Conservation (phyloP, 1,284 basidiomycete genomes). For the Xerocomus amazonicus region DNA sequence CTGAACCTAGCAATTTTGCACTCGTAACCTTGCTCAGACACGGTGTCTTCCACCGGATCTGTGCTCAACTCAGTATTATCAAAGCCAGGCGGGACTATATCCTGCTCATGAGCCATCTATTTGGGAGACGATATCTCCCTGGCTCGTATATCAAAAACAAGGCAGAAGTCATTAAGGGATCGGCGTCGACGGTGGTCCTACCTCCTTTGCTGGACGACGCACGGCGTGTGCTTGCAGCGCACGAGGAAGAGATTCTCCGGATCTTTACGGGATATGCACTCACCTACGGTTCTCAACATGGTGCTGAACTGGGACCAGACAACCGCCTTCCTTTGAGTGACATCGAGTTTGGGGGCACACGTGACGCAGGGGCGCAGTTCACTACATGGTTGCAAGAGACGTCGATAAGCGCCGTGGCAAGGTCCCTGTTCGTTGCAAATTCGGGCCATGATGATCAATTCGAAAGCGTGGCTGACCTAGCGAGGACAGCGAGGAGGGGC, state of each 20-base stretch:
- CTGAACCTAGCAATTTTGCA: conserved; percentile 67
- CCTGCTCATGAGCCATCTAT: conserved; percentile 54
- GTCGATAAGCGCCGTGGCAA: conserved; percentile 37
- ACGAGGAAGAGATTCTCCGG: conserved; percentile 48
- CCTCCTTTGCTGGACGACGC: conserved; percentile 45
- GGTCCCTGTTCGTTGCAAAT: conserved; percentile 59
- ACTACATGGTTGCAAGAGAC: conserved; percentile 37
- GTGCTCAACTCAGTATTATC: conserved; percentile 36
- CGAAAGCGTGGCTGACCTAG: conserved; percentile 46
- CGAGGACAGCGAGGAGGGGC: conserved; percentile 48
- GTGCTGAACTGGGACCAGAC: conserved; percentile 39
- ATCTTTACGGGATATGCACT: conserved; percentile 55
- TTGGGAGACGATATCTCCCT: conserved; percentile 53
- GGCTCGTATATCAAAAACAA: conserved; percentile 38
- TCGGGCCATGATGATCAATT: conserved; percentile 61
- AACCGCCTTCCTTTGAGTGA: conserved; percentile 47
- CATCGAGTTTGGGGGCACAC: conserved; percentile 18
- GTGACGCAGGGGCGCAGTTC: conserved; percentile 12
- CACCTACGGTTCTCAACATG: conserved; percentile 43
- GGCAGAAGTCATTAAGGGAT: conserved; percentile 38
- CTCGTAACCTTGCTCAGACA: conserved; percentile 53
- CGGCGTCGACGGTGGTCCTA: conserved; percentile 55
- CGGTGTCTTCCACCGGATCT: conserved; percentile 58
- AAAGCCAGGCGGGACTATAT: conserved; percentile 50
- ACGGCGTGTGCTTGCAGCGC: conserved; percentile 39